Evolutionary conservation across 2,329 filamentous ascomycete species (phyloP).

Genomic region (Exutisphaerella laricina): DNA sequence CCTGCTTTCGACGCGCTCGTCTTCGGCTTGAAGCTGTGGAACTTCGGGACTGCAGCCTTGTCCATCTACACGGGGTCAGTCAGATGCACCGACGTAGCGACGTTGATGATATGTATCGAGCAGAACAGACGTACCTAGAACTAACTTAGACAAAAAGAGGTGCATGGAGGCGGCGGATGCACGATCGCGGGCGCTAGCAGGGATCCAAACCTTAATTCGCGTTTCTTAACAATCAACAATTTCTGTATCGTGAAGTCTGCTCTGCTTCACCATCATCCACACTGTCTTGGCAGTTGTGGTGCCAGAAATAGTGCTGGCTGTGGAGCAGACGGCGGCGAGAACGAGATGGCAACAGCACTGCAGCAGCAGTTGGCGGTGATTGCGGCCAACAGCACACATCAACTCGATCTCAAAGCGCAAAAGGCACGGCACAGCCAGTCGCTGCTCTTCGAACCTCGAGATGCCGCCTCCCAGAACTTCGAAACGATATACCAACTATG

Average conservation of each 20-base stretch:
- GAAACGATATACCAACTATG: conserved; percentile 84
- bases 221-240: no score
- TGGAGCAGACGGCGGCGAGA: neutral
- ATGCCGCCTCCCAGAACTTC: conserved; percentile 83
- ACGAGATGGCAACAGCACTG: conserved; percentile 71
- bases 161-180: no score
- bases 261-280: neutral
- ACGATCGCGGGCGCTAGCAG: no score
- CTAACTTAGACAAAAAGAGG: no score
- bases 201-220: no score
- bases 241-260: no score
- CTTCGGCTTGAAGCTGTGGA: conserved; percentile 65
- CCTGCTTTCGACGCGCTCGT: conserved; percentile 11
- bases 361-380: conserved; percentile 92
- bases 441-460: conserved; percentile 80
- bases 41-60: conserved; percentile 55
- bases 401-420: conserved; percentile 88
- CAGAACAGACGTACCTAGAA: no score
- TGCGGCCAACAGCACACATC: conserved; percentile 80
- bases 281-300: neutral
- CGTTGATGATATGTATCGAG: no score
- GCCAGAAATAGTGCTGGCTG: no score
- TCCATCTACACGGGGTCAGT: conserved; percentile 10
- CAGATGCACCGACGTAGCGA: neutral
- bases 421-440: conserved; percentile 90